These are phyloP conservation scores for Camelina hispida DNA, from an alignment of 345 rosid genomes.

Conservation along the genomic window DNA sequence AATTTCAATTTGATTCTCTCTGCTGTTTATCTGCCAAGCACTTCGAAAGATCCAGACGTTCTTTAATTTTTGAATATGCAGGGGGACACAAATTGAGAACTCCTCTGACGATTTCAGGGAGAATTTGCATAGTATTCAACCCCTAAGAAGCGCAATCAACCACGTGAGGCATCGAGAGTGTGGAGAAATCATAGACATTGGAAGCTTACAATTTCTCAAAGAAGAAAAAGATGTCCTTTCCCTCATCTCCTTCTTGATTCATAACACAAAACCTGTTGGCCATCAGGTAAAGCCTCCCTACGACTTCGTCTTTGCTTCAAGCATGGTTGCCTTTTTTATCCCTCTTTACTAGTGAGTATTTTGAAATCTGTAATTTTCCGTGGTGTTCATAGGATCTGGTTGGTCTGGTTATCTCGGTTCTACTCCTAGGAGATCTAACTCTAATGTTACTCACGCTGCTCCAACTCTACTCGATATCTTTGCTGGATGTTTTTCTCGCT, in stretches of 20 bases:
- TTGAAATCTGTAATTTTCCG: constrained; percentile 12
- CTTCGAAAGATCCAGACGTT: constrained; percentile 18
- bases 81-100: constrained; percentile 39
- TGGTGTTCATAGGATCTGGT: constrained; percentile 72
- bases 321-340: constrained; percentile 8
- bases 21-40: constrained; percentile 8
- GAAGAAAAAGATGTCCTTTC: constrained; percentile 55
- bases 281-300: constrained; percentile 70
- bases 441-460: constrained; percentile 85
- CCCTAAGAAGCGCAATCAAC: constrained; percentile 29
- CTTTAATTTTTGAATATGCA: constrained; percentile 47
- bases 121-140: constrained; percentile 31
- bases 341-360: constrained; percentile 16
- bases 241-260: constrained; percentile 64
- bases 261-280: constrained; percentile 81
- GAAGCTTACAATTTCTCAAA: constrained; percentile 68
- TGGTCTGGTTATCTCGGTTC: constrained; percentile 79
- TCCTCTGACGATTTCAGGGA: constrained; percentile 45
- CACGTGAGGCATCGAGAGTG: constrained; percentile 45
- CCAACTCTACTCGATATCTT: constrained; percentile 87
- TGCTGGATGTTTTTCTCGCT: constrained; percentile 66
- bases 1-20: constrained; percentile 6
- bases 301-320: constrained; percentile 15
- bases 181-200: constrained; percentile 74
- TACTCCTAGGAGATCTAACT: constrained; percentile 80